These are phyloP conservation scores for Teratosphaeria destructans DNA, from an alignment of 2,329 filamentous ascomycete genomes.

Conservation along the genomic window DNA sequence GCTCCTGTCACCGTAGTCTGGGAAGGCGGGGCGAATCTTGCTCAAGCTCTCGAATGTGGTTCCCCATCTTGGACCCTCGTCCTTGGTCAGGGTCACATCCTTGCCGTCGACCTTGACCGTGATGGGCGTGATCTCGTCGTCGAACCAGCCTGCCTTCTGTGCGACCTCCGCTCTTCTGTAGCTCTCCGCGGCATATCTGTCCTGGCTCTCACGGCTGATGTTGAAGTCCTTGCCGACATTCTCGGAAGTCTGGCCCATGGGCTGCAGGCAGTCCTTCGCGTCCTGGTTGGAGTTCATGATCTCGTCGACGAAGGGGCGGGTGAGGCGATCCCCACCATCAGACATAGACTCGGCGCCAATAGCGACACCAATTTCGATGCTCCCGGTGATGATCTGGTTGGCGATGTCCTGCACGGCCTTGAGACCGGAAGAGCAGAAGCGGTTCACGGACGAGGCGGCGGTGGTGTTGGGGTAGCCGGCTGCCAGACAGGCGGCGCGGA, in stretches of 20 bases:
- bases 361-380: constrained; percentile 80
- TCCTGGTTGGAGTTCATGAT: constrained; percentile 64
- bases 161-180: constrained; percentile 80
- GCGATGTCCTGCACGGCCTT: constrained; percentile 94
- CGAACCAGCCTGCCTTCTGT: constrained; percentile 83
- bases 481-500: constrained; percentile 76
- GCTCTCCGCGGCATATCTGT: constrained; percentile 75
- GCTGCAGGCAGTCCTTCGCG: constrained; percentile 74
- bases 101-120: constrained; percentile 64
- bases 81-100: constrained; percentile 67
- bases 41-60: constrained; percentile 72
- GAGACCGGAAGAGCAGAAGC: constrained; percentile 94
- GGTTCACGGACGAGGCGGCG: constrained; percentile 72
- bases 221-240: constrained; percentile 89
- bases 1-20: constrained; percentile 73
- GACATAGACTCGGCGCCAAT: constrained; percentile 87
- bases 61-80: constrained; percentile 84
- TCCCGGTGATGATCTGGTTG: constrained; percentile 67
- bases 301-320: constrained; percentile 65
- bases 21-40: constrained; percentile 86
- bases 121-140: constrained; percentile 90
- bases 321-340: constrained; percentile 56
- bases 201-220: constrained; percentile 69
- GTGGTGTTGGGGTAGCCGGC: constrained; percentile 91
- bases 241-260: constrained; percentile 97